phyloP scores from a whole-genome alignment of 176 grass and related monocot species.

The Juncus effusus region DNA sequence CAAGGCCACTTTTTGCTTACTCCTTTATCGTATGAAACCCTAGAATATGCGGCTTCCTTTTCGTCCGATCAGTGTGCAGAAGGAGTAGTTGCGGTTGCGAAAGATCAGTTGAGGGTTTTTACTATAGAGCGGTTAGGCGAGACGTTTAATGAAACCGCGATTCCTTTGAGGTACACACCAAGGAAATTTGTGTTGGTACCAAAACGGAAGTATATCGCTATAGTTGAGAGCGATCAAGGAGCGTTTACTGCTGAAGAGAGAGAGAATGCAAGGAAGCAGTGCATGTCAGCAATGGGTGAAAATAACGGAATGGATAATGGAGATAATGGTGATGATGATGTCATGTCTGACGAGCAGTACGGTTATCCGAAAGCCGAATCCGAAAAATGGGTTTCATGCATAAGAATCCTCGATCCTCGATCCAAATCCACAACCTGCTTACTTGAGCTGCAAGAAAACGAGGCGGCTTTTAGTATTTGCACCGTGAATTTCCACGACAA shows the following conservation, averaged over 20 bases:
- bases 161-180: constrained; percentile 84
- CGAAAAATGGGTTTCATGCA: constrained; percentile 93
- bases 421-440: constrained; percentile 79
- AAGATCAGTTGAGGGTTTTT: constrained; percentile 87
- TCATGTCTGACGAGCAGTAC: constrained; percentile 88
- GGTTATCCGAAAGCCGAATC: constrained; percentile 91
- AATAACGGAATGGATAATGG: constrained; percentile 71
- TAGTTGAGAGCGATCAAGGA: constrained; percentile 92
- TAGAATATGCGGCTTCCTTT: constrained; percentile 92
- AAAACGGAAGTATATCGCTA: constrained; percentile 74
- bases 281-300: constrained; percentile 69
- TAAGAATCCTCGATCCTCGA: constrained; percentile 95
- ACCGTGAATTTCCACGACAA: constrained; percentile 99
- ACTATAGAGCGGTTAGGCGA: constrained; percentile 84
- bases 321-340: constrained; percentile 49
- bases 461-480: constrained; percentile 87
- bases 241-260: constrained; percentile 87
- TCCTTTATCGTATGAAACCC: constrained; percentile 85
- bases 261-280: constrained; percentile 84
- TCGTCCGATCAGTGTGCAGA: constrained; percentile 97
- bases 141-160: constrained; percentile 93
- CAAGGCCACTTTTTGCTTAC: constrained; percentile 95
- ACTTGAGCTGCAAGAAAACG: constrained; percentile 87
- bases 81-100: constrained; percentile 95
- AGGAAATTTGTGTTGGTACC: constrained; percentile 91